Evolutionary conservation across 176 grass and related monocot species (phyloP).

Genomic region (Oryza meridionalis): DNA sequence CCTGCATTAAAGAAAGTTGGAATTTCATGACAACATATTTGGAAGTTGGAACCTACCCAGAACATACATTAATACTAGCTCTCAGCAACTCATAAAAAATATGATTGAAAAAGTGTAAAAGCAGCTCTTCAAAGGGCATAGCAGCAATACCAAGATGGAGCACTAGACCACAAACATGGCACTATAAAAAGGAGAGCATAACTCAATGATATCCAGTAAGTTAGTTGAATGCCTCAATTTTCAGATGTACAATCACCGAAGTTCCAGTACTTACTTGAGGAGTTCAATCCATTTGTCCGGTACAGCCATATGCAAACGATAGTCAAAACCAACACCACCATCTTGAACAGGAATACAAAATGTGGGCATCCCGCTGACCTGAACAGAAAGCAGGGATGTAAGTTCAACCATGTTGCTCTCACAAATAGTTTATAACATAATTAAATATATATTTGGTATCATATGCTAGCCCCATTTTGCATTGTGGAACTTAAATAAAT

Average conservation of each 20-base stretch:
- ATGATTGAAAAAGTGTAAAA: not conserved
- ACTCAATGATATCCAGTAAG: conserved; percentile 1
- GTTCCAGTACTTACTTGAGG: conserved; percentile 70
- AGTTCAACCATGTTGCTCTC: conserved; percentile 13
- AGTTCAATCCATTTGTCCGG: conserved; percentile 99
- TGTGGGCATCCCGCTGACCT: conserved; percentile 97
- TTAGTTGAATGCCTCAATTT: conserved; percentile 1
- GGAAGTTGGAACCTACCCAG: not conserved
- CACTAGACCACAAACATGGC: conserved; percentile 7
- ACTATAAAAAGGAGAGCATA: not conserved
- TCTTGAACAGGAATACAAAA: conserved; percentile 92
- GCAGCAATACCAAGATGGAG: conserved; percentile 5
- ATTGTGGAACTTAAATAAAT: conserved; percentile 24
- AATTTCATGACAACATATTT: conserved; percentile 13
- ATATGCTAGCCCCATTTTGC: conserved; percentile 10
- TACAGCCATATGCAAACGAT: conserved; percentile 91
- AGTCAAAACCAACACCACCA: conserved; percentile 93
- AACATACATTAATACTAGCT: conserved; percentile 2
- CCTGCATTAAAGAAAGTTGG: conserved; percentile 50
- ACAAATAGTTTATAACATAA: conserved; percentile 20
- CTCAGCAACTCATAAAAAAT: not conserved
- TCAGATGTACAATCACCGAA: conserved; percentile 11
- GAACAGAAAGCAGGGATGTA: conserved; percentile 40
- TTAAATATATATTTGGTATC: conserved; percentile 1
- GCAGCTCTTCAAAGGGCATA: conserved; percentile 10